phyloP scores from a whole-genome alignment of 192 early-diverging fungal genomes.

The Phycomyces blakesleeanus region DNA sequence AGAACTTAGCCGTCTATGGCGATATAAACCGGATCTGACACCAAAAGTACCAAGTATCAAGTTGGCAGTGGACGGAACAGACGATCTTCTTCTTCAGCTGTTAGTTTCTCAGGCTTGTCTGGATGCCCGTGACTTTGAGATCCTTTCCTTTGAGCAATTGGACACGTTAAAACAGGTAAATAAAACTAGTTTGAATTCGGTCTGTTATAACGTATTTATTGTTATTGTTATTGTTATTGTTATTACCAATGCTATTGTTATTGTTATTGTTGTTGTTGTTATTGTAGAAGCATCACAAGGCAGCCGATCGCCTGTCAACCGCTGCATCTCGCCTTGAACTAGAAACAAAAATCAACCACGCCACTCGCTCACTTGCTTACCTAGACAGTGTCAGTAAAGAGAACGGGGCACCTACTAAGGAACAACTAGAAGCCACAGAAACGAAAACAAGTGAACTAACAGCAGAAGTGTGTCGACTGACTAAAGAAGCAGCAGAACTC shows the following conservation, averaged over 20 bases:
- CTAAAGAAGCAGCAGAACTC: constrained; percentile 40
- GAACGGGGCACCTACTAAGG: constrained; percentile 6
- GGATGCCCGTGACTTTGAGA: constrained; percentile 51
- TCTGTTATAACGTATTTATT: too few relatives aligned
- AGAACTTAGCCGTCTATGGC: constrained; percentile 12
- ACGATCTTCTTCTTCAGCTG: constrained; percentile 26
- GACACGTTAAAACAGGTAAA: constrained; percentile 52
- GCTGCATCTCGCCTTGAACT: constrained; percentile 3
- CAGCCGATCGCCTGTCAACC: not conserved
- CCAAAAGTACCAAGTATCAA: not conserved
- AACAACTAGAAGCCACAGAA: constrained; percentile 30
- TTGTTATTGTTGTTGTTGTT: not conserved
- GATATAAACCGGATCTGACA: not conserved
- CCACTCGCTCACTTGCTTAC: constrained; percentile 1
- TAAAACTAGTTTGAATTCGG: too few relatives aligned
- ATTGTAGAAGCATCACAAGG: constrained; percentile 7
- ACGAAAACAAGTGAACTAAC: constrained; percentile 51
- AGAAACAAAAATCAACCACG: constrained; percentile 6
- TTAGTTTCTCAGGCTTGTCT: constrained; percentile 51
- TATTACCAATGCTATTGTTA: not conserved
- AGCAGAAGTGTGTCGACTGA: constrained; percentile 45
- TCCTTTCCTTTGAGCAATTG: constrained; percentile 49
- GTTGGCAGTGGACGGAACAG: not conserved
- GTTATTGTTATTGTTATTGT: too few relatives aligned
- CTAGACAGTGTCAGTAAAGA: constrained; percentile 1